Conservation (phyloP, 108 stramenopile species). For the Asterionellopsis glacialis region DNA sequence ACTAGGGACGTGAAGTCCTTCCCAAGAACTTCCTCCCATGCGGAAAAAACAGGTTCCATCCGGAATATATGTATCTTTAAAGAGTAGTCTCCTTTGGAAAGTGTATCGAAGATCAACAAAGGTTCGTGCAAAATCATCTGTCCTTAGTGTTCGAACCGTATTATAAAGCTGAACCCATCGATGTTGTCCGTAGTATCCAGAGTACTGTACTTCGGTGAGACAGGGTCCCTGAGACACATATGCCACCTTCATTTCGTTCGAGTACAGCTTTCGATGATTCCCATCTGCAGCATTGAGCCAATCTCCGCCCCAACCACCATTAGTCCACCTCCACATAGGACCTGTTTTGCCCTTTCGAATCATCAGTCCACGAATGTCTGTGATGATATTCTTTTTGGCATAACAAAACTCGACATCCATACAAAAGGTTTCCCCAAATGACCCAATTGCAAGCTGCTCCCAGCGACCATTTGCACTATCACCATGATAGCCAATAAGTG, state of each 20-base stretch:
- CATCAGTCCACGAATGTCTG: constrained; percentile 7
- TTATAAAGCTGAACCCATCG: not conserved
- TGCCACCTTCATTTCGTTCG: constrained; percentile 3
- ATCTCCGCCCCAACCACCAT: constrained; percentile 9
- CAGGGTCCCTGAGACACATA: constrained; percentile 4
- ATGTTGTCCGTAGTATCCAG: not conserved
- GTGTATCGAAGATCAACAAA: not conserved
- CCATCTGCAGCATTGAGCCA: not conserved
- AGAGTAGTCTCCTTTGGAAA: not conserved
- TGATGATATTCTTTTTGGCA: constrained; percentile 2
- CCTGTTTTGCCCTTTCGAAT: not conserved
- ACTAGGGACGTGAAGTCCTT: not conserved
- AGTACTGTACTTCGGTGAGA: constrained; percentile 2
- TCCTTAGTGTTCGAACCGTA: not conserved
- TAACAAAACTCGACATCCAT: constrained; percentile 4
- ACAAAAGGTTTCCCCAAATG: constrained; percentile 7
- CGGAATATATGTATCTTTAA: not conserved
- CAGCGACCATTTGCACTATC: not conserved
- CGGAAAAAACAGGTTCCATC: not conserved
- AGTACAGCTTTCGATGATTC: not conserved
- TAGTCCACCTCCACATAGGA: not conserved
- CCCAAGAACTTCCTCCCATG: not conserved
- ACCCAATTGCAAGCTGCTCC: constrained; percentile 10
- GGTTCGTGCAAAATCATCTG: constrained; percentile 5
- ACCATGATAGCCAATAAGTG: not conserved